These are phyloP conservation scores for Trichophyton benhamiae DNA, from an alignment of 2,329 filamentous ascomycete genomes.

Conservation along the genomic window DNA sequence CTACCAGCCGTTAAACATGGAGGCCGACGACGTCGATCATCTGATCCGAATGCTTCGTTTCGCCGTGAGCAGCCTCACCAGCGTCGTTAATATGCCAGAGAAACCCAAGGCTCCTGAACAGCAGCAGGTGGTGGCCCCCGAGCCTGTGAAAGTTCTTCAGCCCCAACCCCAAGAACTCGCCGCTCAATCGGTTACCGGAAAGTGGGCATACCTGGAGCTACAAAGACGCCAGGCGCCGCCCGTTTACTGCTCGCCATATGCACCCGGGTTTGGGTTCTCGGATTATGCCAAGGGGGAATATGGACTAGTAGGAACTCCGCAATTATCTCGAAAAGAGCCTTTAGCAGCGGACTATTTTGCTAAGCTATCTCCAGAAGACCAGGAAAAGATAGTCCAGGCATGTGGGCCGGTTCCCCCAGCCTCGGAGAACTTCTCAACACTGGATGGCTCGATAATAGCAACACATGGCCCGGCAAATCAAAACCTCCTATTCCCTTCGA, in stretches of 20 bases:
- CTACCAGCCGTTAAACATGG: conserved; percentile 32
- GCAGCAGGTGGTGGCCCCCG: conserved; percentile 23
- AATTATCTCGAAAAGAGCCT: conserved; percentile 27
- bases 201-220: conserved; percentile 30
- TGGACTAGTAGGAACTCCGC: conserved; percentile 24
- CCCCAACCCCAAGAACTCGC: conserved; percentile 2
- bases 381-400: conserved; percentile 33
- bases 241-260: conserved; percentile 34
- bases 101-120: conserved; percentile 30
- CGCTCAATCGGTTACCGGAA: conserved; percentile 19
- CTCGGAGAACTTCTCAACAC: conserved; percentile 13
- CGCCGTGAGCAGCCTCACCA: conserved; percentile 29
- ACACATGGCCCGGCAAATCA: conserved; percentile 24
- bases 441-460: conserved; percentile 13
- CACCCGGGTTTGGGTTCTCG: conserved; percentile 32
- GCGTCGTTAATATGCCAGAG: conserved; percentile 19
- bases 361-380: conserved; percentile 27
- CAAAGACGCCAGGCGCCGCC: conserved; percentile 27
- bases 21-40: conserved; percentile 32
- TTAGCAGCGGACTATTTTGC: conserved; percentile 33
- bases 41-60: conserved; percentile 34
- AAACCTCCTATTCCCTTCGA: conserved; percentile 11
- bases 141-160: conserved; percentile 16
- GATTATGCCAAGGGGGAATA: conserved; percentile 31
- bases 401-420: conserved; percentile 30